Base-by-base conservation (phyloP, 2,329 filamentous ascomycete genomes). In the Sporothrix sp. region DNA sequence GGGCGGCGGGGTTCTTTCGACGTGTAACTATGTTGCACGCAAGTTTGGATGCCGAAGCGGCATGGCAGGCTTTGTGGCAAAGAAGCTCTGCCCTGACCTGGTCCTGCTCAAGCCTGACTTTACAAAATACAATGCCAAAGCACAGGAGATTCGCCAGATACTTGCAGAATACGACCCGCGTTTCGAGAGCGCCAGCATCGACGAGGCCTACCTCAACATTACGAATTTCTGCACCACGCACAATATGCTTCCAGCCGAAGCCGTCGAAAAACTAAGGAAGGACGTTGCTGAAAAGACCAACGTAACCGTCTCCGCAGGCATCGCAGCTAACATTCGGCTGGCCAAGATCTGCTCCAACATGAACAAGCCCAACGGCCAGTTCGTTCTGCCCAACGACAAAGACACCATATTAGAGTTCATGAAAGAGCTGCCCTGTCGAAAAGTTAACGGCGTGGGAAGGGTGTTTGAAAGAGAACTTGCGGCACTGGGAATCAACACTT, bases 321-420 rank as follows among this genome's bases (percentile, higher is more conserved):
- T 98, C 54, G 91, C 89, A 1, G 85, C 88, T 1, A 98, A 98
- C 64, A 84, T 90, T 0, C 91, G 89, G 62, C 73, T 98, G 13
- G 91, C 93, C 27, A 98, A 98, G 67, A 95, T 98, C 28, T 88
- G 85, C 59, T 95, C 88, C 16, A 96, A 98, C 62, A 80, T 85
- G 65, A 96, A 97, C 66, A 98, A 98, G 62, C 93, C 93, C 0
- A 95, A 98, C 59, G 93, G 93, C 0, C 93, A 97, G 62, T 97
- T 85, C 59, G 68, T 78, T 9, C 71, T 97, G 2, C 75, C 84
- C 0, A 85, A 76, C 48, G 83, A 95, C 36, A 76, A 90, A 9
- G 68, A 71, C 23, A 75, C 79, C 1, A 88, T 98, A 53, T 81
- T 97, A 77, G 69, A 75, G 0, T 97, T 96, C 62, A 95, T 97